Evolutionary conservation across 2,329 filamentous ascomycete genomes (phyloP).

Genomic region (Ascochyta koolunga): DNA sequence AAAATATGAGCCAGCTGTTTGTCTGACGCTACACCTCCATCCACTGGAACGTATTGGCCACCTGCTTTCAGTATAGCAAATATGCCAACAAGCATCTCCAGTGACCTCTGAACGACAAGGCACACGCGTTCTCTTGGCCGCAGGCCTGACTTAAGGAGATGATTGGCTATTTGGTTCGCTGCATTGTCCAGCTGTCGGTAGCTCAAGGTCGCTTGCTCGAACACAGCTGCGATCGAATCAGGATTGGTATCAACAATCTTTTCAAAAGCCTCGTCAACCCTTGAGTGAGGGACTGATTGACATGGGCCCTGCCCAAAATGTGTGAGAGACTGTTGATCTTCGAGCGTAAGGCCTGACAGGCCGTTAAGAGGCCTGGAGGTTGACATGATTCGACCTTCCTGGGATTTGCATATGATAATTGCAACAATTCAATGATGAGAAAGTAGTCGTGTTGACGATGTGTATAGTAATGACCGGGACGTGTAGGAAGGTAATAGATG

Average conservation of each 20-base stretch:
- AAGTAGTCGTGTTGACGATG: too few species aligned
- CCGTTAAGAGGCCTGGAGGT: conserved; percentile 13
- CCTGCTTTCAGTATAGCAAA: conserved; percentile 63
- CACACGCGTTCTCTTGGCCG: conserved; percentile 55
- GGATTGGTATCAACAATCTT: conserved; percentile 31
- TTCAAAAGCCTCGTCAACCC: conserved; percentile 39
- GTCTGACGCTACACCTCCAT: conserved; percentile 54
- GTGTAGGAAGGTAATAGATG: too few species aligned
- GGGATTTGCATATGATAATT: not conserved
- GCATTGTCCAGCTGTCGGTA: conserved; percentile 21
- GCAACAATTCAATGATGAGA: too few species aligned
- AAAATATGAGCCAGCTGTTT: conserved; percentile 56
- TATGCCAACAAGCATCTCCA: conserved; percentile 65
- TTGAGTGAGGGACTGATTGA: conserved; percentile 20
- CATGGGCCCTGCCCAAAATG: conserved; percentile 33
- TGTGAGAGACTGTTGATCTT: conserved; percentile 29
- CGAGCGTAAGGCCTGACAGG: conserved; percentile 21
- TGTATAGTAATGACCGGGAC: too few species aligned
- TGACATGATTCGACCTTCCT: not conserved
- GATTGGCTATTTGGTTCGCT: conserved; percentile 23
- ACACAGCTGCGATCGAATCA: conserved; percentile 29
- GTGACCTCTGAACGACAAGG: conserved; percentile 61
- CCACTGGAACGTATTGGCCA: conserved; percentile 65
- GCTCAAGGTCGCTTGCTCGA: conserved; percentile 19
- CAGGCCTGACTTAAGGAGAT: conserved; percentile 33